Evolutionary conservation across 2,329 filamentous ascomycete genomes (phyloP).

Genomic region (Aspergillus sergii): DNA sequence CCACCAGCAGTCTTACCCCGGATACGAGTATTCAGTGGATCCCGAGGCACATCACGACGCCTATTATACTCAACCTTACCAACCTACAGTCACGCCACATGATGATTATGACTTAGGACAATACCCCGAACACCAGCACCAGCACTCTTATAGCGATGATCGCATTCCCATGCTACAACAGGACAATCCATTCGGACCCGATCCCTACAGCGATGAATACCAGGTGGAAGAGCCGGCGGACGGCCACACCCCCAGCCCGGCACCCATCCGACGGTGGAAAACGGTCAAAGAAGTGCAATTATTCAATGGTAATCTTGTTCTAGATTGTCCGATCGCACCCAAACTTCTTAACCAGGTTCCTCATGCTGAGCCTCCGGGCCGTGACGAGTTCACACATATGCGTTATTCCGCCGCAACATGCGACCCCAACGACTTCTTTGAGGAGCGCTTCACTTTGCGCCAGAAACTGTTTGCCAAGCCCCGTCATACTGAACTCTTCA

Average conservation of each 20-base stretch:
- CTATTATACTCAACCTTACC: constrained; percentile 83
- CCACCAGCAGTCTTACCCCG: constrained; percentile 52
- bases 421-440: constrained; percentile 85
- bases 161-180: constrained; percentile 73
- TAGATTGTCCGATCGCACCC: constrained; percentile 94
- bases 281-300: constrained; percentile 98
- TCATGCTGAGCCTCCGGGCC: constrained; percentile 76
- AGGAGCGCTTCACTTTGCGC: constrained; percentile 85
- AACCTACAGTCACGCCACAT: constrained; percentile 61
- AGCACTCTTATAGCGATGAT: constrained; percentile 68
- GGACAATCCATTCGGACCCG: constrained; percentile 64
- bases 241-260: constrained; percentile 53
- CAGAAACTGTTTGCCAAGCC: constrained; percentile 92
- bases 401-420: constrained; percentile 93
- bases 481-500: constrained; percentile 91
- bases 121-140: constrained; percentile 52
- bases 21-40: constrained; percentile 72
- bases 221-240: constrained; percentile 42
- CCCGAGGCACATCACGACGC: constrained; percentile 85
- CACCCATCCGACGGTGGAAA: constrained; percentile 84
- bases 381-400: constrained; percentile 78
- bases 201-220: constrained; percentile 55
- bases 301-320: constrained; percentile 93
- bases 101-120: constrained; percentile 60
- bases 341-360: constrained; percentile 83